Evolutionary conservation across 345 rosid genomes (phyloP), one percentile per base, ranked within the genome.

Genomic region (Microthlaspi erraticum): DNA sequence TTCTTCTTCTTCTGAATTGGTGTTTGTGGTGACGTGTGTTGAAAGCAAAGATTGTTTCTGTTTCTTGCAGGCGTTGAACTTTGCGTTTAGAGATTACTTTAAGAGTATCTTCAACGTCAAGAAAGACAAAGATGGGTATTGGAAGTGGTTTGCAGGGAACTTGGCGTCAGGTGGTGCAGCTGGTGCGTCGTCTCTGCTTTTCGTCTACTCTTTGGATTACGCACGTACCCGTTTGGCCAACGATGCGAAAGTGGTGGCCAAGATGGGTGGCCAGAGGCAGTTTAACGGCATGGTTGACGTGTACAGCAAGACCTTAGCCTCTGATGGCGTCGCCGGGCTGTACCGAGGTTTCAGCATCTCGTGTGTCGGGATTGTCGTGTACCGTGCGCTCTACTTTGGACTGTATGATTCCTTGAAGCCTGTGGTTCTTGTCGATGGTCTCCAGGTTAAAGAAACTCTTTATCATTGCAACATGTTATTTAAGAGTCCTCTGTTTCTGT

Each of bases 111-210:
- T 90, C 61, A 90, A 90, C 87, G 88, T 88, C 85, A 90, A 86
- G 95, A 90, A 90, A 78, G 97, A 90, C 79, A 89, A 64, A 62
- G 90, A 87, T 78, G 95, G 95, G 55, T 91, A 91, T 73, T 91
- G 97, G 97, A 88, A 84, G 32, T 91, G 97, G 97, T 91, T 91
- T 79, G 97, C 88, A 16, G 97, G 95, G 31, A 91, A 91, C 80
- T 80, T 91, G 81, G 97, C 79, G 2, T 91, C 97, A 14, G 97
- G 97, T 20, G 97, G 97, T 54, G 89, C 88, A 37, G 97, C 97
- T 76, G 97, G 97, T 78, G 97, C 97, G 9, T 81, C 97, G 34
- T 91, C 96, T 66, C 88, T 85, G 38, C 83, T 91, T 10, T 88
- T 91, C 60, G 97, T 91, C 3, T 91, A 91, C 79, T 88, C 97